phyloP scores from a whole-genome alignment of 2,329 filamentous ascomycete genomes.

The Cytospora mali region DNA sequence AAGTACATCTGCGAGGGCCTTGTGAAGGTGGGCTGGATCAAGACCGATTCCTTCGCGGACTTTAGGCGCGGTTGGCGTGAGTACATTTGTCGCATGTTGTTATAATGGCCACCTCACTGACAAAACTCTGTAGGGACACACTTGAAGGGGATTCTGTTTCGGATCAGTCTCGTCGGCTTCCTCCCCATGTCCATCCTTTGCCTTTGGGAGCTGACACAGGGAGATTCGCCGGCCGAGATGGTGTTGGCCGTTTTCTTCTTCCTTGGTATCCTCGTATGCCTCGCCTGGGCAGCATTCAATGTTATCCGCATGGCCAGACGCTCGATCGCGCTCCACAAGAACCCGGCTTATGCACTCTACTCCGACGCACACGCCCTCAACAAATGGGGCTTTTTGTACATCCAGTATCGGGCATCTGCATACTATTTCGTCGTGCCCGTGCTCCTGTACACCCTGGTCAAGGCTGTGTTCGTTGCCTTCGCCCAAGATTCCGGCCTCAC shows the following conservation, averaged over 20 bases:
- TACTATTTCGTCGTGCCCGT: slow-evolving; percentile 86
- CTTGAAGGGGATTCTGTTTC: slow-evolving; percentile 83
- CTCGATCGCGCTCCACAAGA: slow-evolving; percentile 82
- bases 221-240: slow-evolving; percentile 77
- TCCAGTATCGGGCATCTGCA: slow-evolving; percentile 84
- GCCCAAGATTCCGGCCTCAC: slow-evolving; percentile 66
- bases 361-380: slow-evolving; percentile 82
- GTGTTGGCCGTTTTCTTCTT: slow-evolving; percentile 81
- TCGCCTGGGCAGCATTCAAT: slow-evolving; percentile 80
- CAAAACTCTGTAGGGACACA: slow-evolving; percentile 19
- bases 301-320: slow-evolving; percentile 80
- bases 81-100: neutral
- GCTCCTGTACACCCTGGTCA: slow-evolving; percentile 72
- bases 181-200: slow-evolving; percentile 83
- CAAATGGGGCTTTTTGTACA: slow-evolving; percentile 91
- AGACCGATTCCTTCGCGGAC: slow-evolving; percentile 78
- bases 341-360: slow-evolving; percentile 87
- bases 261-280: slow-evolving; percentile 70
- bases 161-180: slow-evolving; percentile 79
- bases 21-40: slow-evolving; percentile 71
- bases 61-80: slow-evolving; percentile 84
- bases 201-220: slow-evolving; percentile 80
- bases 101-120: neutral
- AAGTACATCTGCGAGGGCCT: slow-evolving; percentile 75
- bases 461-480: slow-evolving; percentile 81